Base-by-base conservation (phyloP, 495 filamentous ascomycete genomes). In the Schizothecium vesticola region DNA sequence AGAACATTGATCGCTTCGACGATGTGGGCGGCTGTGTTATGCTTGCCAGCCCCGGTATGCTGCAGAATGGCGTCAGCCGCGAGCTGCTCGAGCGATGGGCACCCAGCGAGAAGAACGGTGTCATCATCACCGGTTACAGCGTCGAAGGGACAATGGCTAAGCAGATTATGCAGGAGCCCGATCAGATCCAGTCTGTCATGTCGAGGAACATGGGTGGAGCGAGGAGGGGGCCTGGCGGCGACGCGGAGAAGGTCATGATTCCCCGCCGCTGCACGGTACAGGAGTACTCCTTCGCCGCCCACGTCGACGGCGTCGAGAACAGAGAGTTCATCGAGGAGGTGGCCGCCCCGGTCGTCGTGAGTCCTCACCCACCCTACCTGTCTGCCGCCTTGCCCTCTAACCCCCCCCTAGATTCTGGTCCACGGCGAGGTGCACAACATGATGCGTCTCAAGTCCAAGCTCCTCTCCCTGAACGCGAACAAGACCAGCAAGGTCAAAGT, bases 131-230 rank as follows among this genome's bases (percentile, higher is more conserved):
- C 5, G 95, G 95, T 74, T 99, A 99, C 79, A 95, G 91, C 65
- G 95, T 99, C 25, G 95, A 99, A 79, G 95, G 96, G 12, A 99
- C 95, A 3, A 98, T 99, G 96, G 95, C 93, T 36, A 97, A 97
- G 79, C 86, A 92, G 71, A 87, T 99, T 59, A 88, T 97, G 77
- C 91, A 93, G 67, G 95, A 97, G 75, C 95, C 95, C 0, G 93
- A 96, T 51, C 87, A 90, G 72, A 98, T 99, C 65, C 92, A 91
- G 56, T 94, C 94, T 0, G 88, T 97, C 70, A 97, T 97, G 92
- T 91, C 89, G 22, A 83, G 88, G 64, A 84, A 85, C 64, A 79
- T 82, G 13, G 83, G 81, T 8, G 83, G 83, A 56, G 83, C 81
- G 10, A 79, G 87, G 57, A 78, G 86, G 65, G 85, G 83, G 0